These are phyloP conservation scores for Citrus cavaleriei DNA, from an alignment of 345 rosid species.

Conservation along the genomic window DNA sequence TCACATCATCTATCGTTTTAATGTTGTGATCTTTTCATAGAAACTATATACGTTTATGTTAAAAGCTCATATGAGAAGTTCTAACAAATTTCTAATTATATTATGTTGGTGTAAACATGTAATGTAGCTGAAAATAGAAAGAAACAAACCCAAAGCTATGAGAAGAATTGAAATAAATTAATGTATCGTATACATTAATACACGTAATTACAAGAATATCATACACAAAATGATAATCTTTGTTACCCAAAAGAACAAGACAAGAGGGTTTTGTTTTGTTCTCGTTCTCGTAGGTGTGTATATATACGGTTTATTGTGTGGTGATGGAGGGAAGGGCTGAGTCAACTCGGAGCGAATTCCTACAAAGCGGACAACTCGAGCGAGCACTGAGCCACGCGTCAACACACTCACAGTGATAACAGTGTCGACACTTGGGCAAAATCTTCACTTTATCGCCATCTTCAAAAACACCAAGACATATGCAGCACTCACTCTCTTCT, in stretches of 20 bases:
- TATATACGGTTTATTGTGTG: neutral
- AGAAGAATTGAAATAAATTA: neutral
- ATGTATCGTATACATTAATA: neutral
- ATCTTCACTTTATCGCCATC: slow-evolving; percentile 74
- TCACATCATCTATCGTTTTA: no score
- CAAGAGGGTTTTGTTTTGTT: neutral
- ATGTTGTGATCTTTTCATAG: no score
- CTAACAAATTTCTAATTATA: no score
- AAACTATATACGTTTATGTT: no score
- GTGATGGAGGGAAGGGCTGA: slow-evolving; percentile 12
- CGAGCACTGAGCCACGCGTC: slow-evolving; percentile 63
- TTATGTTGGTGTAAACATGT: no score
- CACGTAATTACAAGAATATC: neutral
- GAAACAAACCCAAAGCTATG: neutral
- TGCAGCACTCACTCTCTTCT: slow-evolving; percentile 44
- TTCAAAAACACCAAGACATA: slow-evolving; percentile 60
- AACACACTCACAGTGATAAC: slow-evolving; percentile 63
- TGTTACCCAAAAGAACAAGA: neutral
- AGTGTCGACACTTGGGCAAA: slow-evolving; percentile 59
- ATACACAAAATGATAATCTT: neutral
- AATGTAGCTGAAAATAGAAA: no score
- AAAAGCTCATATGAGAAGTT: no score
- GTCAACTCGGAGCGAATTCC: slow-evolving; percentile 38
- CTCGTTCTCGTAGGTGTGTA: no score
- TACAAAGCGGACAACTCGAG: slow-evolving; percentile 73